Conservation (phyloP, 2,329 filamentous ascomycete genomes). For the Elsinoe australis region DNA sequence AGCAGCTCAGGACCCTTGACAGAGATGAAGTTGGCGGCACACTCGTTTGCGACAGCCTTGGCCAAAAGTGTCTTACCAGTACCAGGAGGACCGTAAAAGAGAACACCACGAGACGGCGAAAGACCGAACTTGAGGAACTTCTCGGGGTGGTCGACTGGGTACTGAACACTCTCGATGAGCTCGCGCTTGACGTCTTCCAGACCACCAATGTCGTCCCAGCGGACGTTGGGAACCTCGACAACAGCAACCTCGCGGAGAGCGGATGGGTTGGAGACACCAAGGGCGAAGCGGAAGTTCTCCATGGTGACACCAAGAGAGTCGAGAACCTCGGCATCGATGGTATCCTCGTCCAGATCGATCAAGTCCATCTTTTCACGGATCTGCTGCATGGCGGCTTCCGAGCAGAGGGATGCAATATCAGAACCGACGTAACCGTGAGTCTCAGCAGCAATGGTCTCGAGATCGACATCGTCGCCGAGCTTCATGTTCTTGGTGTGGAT, state of each 20-base stretch:
- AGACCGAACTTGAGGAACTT: constrained; percentile 99
- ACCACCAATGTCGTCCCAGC: constrained; percentile 99
- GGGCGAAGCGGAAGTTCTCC: constrained; percentile 99
- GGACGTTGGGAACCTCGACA: constrained; percentile 97
- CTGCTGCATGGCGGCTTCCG: constrained; percentile 98
- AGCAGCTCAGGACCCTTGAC: constrained; percentile 97
- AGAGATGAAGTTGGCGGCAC: constrained; percentile 98
- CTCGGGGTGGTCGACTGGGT: constrained; percentile 97
- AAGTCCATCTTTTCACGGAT: constrained; percentile 99
- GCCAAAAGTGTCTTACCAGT: constrained; percentile 99
- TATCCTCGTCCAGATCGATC: constrained; percentile 97
- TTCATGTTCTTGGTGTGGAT: constrained; percentile 99
- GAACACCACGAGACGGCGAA: constrained; percentile 92
- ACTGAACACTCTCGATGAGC: constrained; percentile 97
- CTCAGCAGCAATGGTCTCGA: constrained; percentile 93
- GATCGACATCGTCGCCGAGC: constrained; percentile 88
- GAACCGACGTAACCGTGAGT: constrained; percentile 99
- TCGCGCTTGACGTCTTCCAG: constrained; percentile 98
- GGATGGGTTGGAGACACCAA: constrained; percentile 96
- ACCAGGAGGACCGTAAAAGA: constrained; percentile 98
- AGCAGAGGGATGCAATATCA: constrained; percentile 95
- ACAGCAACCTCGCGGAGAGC: constrained; percentile 97
- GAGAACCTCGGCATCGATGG: constrained; percentile 95
- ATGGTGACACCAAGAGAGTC: constrained; percentile 98
- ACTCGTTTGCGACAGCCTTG: constrained; percentile 99